Base-by-base conservation (phyloP, 1,284 basidiomycete species). In the Cryptococcus wingfieldii region DNA sequence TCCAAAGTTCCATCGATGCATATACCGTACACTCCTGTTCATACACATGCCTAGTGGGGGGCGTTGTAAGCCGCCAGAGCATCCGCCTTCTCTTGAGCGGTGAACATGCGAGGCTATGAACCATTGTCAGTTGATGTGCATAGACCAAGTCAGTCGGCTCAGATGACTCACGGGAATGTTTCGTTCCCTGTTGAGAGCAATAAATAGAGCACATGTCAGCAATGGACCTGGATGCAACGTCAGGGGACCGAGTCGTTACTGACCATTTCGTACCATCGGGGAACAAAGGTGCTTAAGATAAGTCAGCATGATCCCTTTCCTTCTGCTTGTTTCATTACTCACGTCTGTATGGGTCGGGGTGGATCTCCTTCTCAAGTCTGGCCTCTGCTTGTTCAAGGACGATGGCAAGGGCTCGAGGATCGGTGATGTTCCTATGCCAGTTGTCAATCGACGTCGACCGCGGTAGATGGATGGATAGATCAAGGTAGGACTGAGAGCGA, bases 271-370 rank as follows among this genome's bases (percentile, higher is more conserved):
- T 89, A 58, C 90, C 90, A 61, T 86, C 89, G 50, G 89, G 89
- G 71, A 85, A 87, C 47, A 81, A 70, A 46, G 89, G 82, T 58
- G 85, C 90, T 94, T 23, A 57, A 66, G 5, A 38, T 16, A 46
- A 18, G 47, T 44, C 39, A 44, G 39, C 23, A 50, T 23, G 23
- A 23, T 23, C 23, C 4, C 19, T 16, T 19, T 47, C 38, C 38
- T 43, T 34, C 23, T 25, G 38, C 25, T 38, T 6, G 5, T 18
- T 5, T n/a, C 8, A 37, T 38, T 10, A 81, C 84, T 79, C 77
- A 96, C 93, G 79, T 76, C 88, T 87, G 78, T 93, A 92, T 50
- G 93, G 93, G 77, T 96, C 93, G 12, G 92, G 93, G 75, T 97
- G 93, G 62, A 80, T 80, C 66, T 79, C 82, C 34, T 77, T 77